Base-by-base conservation (phyloP, 2,329 filamentous ascomycete species). In the Diaporthe citri region DNA sequence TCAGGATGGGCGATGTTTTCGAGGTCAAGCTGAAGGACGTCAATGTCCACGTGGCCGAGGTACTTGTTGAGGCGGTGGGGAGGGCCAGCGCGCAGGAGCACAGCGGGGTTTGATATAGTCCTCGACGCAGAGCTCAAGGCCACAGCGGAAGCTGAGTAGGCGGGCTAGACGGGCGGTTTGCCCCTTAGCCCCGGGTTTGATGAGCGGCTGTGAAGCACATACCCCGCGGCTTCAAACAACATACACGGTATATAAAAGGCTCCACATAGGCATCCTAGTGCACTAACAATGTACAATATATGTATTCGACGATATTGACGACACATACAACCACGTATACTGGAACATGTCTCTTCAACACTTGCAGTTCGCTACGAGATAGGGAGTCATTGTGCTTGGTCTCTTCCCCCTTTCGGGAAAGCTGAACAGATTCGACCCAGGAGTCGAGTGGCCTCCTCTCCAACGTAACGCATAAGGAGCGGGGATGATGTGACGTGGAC, bases 11-110 rank as follows among this genome's bases (percentile, higher is more conserved):
- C 8, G 90, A 92, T 79, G 82, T 86, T n/a, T 88, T 90, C 75
- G 86, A 89, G 76, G 90, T 91, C 43, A 86, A 88, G 80, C 82
- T 93, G 52, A 78, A 76, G n/a, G 83, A 90, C 76, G 81, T 92
- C 76, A 88, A 91, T 77, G 86, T 90, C 36, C 85, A 88, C 78
- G 79, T 80, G 22, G 83, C 84, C 51, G 81, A 81, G 56, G 84
- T 92, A 56, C 76, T 82, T 15, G 88, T 91, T 75, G 86, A 85
- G 81, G 85, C 86, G 15, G 73, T 88, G 55, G 80, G 82, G 64
- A 77, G 80, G 46, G 15, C 83, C n/a, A 75, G n/a, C 15, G 25
- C 70, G 22, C 34, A 71, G 73, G 39, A 15, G n/a, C 55, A 74
- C 12, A 5, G 13, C 31, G 51, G 57, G 36, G 39, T 25, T 28